These are phyloP conservation scores for Rhizopus arrhizus DNA, from an alignment of 371 early-diverging fungal species.

Conservation along the genomic window DNA sequence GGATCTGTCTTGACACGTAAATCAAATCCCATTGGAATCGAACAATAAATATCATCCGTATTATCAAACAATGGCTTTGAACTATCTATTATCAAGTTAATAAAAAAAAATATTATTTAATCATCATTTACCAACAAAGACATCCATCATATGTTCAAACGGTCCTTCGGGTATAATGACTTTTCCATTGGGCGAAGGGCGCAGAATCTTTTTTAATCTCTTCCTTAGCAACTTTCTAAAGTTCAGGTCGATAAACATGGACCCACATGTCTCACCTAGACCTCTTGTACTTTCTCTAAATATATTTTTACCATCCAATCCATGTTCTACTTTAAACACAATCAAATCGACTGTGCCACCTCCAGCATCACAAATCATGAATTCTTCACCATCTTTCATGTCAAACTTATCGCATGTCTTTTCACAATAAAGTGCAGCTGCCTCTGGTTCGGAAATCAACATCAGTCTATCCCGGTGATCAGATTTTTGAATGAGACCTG, in stretches of 20 bases:
- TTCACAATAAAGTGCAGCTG: constrained; percentile 67
- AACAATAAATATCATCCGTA: constrained; percentile 52
- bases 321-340: constrained; percentile 45
- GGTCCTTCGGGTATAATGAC: constrained; percentile 40
- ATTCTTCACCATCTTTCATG: constrained; percentile 58
- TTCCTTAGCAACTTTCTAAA: constrained; percentile 57
- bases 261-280: constrained; percentile 59
- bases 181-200: constrained; percentile 15
- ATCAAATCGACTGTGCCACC: constrained; percentile 69
- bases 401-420: constrained; percentile 59
- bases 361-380: constrained; percentile 66
- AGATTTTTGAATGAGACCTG: constrained; percentile 48
- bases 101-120: not conserved
- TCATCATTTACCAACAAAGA: constrained; percentile 45
- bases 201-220: constrained; percentile 42
- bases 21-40: constrained; percentile 53
- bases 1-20: constrained; percentile 45
- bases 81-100: constrained; percentile 24
- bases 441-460: constrained; percentile 65
- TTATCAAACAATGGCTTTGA: constrained; percentile 61
- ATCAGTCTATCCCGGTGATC: constrained; percentile 59
- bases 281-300: constrained; percentile 60
- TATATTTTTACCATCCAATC: constrained; percentile 36
- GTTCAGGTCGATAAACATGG: constrained; percentile 56
- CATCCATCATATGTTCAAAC: constrained; percentile 51